Conservation (phyloP, 1,139 yeast species). For the Geotrichum histeridarum region DNA sequence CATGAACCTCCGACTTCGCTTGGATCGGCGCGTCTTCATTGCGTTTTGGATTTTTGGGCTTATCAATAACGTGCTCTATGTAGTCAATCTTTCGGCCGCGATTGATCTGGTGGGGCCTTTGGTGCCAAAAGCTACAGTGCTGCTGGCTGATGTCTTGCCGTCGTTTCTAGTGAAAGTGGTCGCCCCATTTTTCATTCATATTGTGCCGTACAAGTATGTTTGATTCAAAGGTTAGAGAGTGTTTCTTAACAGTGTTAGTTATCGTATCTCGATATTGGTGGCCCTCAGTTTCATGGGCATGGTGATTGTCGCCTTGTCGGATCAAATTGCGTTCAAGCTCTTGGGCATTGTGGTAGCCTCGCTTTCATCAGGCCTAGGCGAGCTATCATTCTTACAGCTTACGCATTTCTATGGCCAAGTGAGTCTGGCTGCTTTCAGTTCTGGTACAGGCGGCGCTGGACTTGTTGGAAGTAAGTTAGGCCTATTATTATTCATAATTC, state of each 20-base stretch:
- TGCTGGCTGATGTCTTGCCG: constrained; percentile 83
- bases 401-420: constrained; percentile 55
- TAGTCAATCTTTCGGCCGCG: constrained; percentile 87
- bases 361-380: constrained; percentile 83
- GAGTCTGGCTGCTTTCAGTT: constrained; percentile 79
- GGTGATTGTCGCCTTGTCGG: constrained; percentile 55
- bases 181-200: constrained; percentile 77
- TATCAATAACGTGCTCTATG: constrained; percentile 82
- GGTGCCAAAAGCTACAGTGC: constrained; percentile 79
- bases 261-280: constrained; percentile 54
- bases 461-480: constrained; percentile 55
- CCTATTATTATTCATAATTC: neutral
- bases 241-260: neutral
- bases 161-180: constrained; percentile 63
- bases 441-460: constrained; percentile 97
- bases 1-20: neutral
- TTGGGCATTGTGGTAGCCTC: constrained; percentile 80
- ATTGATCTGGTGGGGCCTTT: constrained; percentile 79
- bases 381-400: constrained; percentile 76
- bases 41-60: constrained; percentile 83
- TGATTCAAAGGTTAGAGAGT: neutral
- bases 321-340: constrained; percentile 41
- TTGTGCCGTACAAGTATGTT: constrained; percentile 48
- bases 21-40: constrained; percentile 11
- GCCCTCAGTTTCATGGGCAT: constrained; percentile 67